These are phyloP conservation scores for Fonsecaea pedrosoi DNA, from an alignment of 2,329 filamentous ascomycete species.

Conservation along the genomic window DNA sequence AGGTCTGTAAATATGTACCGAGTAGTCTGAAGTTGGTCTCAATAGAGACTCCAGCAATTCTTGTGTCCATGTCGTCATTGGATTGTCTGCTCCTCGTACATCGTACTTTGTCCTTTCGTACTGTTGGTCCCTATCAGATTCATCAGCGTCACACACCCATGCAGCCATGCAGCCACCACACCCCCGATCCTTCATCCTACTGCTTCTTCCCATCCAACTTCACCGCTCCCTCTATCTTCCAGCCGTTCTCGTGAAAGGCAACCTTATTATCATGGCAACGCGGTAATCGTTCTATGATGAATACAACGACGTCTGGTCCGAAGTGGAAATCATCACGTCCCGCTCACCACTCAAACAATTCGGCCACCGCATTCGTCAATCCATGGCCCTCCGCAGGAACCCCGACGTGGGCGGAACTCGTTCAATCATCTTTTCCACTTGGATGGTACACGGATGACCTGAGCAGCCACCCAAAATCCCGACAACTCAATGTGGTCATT, in stretches of 20 bases:
- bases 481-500: constrained; percentile 24
- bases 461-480: constrained; percentile 21
- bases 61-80: not conserved
- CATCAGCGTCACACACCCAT: not conserved
- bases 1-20: not conserved
- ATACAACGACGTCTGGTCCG: constrained; percentile 11
- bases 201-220: not conserved
- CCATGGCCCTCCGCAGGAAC: constrained; percentile 30
- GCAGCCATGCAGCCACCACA: not conserved
- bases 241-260: not conserved
- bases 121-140: too few relatives aligned
- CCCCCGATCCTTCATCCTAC: not conserved
- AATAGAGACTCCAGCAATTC: too few relatives aligned
- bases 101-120: too few relatives aligned
- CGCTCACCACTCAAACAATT: constrained; percentile 31
- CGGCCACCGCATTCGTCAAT: constrained; percentile 29
- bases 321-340: constrained; percentile 21
- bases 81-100: too few relatives aligned
- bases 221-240: not conserved
- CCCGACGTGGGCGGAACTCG: constrained; percentile 29
- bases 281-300: not conserved
- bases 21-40: too few relatives aligned
- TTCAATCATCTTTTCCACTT: constrained; percentile 25
- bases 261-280: not conserved
- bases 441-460: constrained; percentile 22